Evolutionary conservation across 139 green algal species (phyloP), one percentile per base, ranked within the genome.

Genomic region (Zygnema cylindricum): DNA sequence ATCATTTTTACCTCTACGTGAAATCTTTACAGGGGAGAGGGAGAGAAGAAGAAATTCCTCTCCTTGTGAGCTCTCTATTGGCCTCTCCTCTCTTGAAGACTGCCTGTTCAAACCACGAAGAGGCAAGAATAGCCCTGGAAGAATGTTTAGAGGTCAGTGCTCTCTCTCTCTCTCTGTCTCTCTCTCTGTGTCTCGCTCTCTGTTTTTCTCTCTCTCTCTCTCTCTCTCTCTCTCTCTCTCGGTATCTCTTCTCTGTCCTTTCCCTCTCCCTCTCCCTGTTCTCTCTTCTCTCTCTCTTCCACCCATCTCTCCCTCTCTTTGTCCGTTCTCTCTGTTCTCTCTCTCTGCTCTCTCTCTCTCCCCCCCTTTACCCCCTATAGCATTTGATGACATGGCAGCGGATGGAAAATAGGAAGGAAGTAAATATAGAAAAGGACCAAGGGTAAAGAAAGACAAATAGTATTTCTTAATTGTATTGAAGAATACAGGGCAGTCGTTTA

Each of bases 161-260:
- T 79, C 71, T 41, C 71, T 79, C 71, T 43, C 71, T 43, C 71
- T 79, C 71, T 79, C 71, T 43, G 7, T 79, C 71, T 79, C 71
- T 43, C 71, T 79, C 71, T 41, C 71, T 43, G 7, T 79, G 7
- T 54, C 35, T 43, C 71, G 3, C 71, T 43, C 71, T 43, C 71
- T 79, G 7, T 43, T 16, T 79, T 16, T 79, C 71, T 79, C 71
- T 79, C 71, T 79, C 71, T 79, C 71, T 79, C 71, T 79, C 71
- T 79, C 11, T 43, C 71, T 79, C 71, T 79, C 38, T 79, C 71
- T 79, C 71, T 79, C 71, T 79, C 71, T 3, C 3, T 3, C 71
- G 35, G 3, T 25, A 7, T 3, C 71, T 3, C 71, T 79, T 16
- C 43, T 16, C 71, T 16, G 42, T 43, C 38, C 71, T 11, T 16